Base-by-base conservation (phyloP, 1,284 basidiomycete genomes). In the Mrakiaceae sp. region DNA sequence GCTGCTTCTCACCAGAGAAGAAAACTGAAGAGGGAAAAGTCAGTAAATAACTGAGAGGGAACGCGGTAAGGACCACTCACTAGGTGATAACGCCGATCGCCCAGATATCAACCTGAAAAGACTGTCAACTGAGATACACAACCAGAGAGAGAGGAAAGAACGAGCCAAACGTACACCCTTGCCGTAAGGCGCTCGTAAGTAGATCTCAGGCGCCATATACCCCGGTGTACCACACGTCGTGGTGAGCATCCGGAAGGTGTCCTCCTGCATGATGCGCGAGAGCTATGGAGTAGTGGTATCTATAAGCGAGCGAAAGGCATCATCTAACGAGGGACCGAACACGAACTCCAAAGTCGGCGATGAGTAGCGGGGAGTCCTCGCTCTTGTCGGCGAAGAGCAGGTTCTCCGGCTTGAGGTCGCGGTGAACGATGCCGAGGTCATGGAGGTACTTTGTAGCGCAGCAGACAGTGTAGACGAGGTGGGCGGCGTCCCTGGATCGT, bases 131-230 rank as follows among this genome's bases (percentile, higher is more conserved):
- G 61, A 11, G 65, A 63, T 12, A 61, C 61, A 59, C 58, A 56
- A 27, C 42, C 51, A 72, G 27, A 27, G 27, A 27, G 27, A 27
- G 27, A 27, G 27, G 27, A 27, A 27, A 27, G 27, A 27, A 27
- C 27, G 27, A 27, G 27, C 27, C 27, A 27, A 27, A 27, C 27
- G 27, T 27, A 98, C 95, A 0, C 95, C 93, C 77, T 92, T 96
- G 53, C 90, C 86, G 72, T 98, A 94, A 0, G 94, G 95, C 61
- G 85, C 87, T 78, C 95, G 95, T 75, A 87, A 87, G 82, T 98
- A 98, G 71, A 98, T 97, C 76, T 97, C 95, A 0, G 95, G 94
- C 0, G 95, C 93, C 95, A 98, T 98, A 77, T 98, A 98, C 11
- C 64, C 65, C 7, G 65, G 61, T 9, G 65, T 66, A 14, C 65